Evolutionary conservation across 768 basidiomycete genomes (phyloP), one percentile per base, ranked within the genome.

Genomic region (Zangia roseola): DNA sequence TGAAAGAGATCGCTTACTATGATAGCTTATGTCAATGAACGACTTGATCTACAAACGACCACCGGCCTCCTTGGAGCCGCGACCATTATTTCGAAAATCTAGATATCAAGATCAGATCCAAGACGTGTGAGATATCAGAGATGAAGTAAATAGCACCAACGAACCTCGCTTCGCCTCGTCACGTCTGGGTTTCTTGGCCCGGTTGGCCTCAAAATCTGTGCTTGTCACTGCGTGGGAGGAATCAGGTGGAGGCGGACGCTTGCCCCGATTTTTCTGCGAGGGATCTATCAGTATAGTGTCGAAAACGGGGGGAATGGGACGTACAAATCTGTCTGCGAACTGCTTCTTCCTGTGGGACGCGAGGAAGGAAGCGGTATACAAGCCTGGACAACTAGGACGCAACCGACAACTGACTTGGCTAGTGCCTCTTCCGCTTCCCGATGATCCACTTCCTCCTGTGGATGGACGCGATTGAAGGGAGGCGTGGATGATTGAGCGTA

Each of bases 281-380:
- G 13, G 7, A 34, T 31, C 39, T 16, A 43, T n/a, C 10, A 30
- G 8, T 19, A 17, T 20, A 6, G 10, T 19, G 16, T 23, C 25
- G 20, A 21, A 12, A 20, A 13, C 21, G 30, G 14, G 0, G 24
- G 17, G 49, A 4, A 39, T 5, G 30, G 1, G 6, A 77, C 81
- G 61, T 60, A 83, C 82, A 71, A 84, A 84, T 60, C 83, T 75
- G 54, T 74, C 73, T 49, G 80, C 79, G 63, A 85, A 86, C 9
- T 74, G 65, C 43, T 71, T 78, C 61, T 84, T 85, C 69, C 83
- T 86, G 59, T 26, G 20, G 36, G 42, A 36, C 49, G 21, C 34
- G 20, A 39, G 13, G n/a, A 6, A 34, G 40, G 24, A 19, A 20
- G 30, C 26, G 26, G 9, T 10, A 10, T 28, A 31, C 14, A 7